Base-by-base conservation (phyloP, 1,139 yeast species). In the Sugiyamaella japonica region DNA sequence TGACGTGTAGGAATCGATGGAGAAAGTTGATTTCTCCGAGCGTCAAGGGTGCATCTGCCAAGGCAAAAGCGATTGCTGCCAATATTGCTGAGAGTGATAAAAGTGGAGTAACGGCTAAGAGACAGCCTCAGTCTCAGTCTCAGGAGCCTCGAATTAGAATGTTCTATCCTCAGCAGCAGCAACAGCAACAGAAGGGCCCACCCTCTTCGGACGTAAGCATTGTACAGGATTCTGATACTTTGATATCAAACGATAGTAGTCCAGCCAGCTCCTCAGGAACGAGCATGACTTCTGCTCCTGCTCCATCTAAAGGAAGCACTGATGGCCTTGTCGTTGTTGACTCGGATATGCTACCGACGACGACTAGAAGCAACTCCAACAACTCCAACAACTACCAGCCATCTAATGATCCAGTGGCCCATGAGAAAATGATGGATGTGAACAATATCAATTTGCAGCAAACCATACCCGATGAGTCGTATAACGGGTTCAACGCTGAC, bases 1-100 rank as follows among this genome's bases (percentile, higher is more conserved):
- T 91, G 55, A 89, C 97, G 0, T 90, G 97, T 67, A 76, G 98
- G 59, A 91, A 91, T 70, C 77, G 97, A 57, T 91, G 97, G 97
- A 78, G 97, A 61, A 89, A 88, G 66, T 80, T 91, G 45, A 85
- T 87, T 47, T 84, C 95, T 7, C 49, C 49, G 2, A 31, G 25
- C 38, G 12, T 44, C 7, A 48, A 42, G 23, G 45, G 13, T 10
- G 10, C 28, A 36, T 20, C 28, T 45, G 42, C 36, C 13, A 45
- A 36, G n/a, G 32, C 32, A 6, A 45, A 45, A 29, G 10, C 32
- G 16, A 45, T n/a, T 8, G 20, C 10, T 13, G 8, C 32, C 13
- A 28, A 12, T 8, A 13, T 45, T 8, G 39, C 39, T 15, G 48
- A 44, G 16, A 28, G 25, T 15, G 13, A n/a, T 7, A 20, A 31